A percentile compares a stretch with the other conserved stretches of the same genome.
phyloP scores from a whole-genome alignment of 1,139 yeast genomes.

The Suhomyces panamericanus region DNA sequence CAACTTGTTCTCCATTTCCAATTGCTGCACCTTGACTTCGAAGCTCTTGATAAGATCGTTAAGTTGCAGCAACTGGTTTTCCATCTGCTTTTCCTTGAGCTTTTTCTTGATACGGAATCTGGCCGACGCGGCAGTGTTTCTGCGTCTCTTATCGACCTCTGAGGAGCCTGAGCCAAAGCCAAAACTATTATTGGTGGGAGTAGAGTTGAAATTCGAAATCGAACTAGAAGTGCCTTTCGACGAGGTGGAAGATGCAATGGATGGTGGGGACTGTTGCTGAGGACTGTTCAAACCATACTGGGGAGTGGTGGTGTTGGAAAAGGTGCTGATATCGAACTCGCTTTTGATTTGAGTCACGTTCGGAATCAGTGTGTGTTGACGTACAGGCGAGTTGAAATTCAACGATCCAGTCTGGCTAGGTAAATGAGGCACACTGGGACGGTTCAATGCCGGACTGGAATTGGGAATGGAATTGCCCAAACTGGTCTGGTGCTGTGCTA shows the following conservation, averaged over 20 bases:
- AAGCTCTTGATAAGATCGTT: slow-evolving; percentile 59
- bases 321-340: slow-evolving; percentile 6
- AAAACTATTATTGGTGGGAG: slow-evolving; percentile 14
- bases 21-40: slow-evolving; percentile 57
- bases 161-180: slow-evolving; percentile 16
- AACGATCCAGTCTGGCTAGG: slow-evolving; percentile 14
- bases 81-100: slow-evolving; percentile 62
- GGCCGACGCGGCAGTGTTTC: slow-evolving; percentile 66
- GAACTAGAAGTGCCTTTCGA: slow-evolving; percentile 11
- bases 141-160: slow-evolving; percentile 57
- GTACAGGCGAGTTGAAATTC: slow-evolving; percentile 22
- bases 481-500: slow-evolving; percentile 63
- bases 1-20: slow-evolving; percentile 57
- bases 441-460: slow-evolving; percentile 2
- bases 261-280: slow-evolving; percentile 12
- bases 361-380: slow-evolving; percentile 25
- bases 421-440: slow-evolving; percentile 15
- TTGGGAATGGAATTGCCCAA: slow-evolving; percentile 25
- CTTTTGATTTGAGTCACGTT: slow-evolving; percentile 2
- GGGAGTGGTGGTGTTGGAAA: slow-evolving; percentile 4
- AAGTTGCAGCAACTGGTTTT: slow-evolving; percentile 60
- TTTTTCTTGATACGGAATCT: slow-evolving; percentile 63
- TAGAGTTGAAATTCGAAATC: slow-evolving; percentile 6
- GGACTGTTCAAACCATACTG: slow-evolving; percentile 10
- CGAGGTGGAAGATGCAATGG: slow-evolving; percentile 11